Base-by-base conservation (phyloP, 2,329 filamentous ascomycete species). In the Talaromyces sp. region DNA sequence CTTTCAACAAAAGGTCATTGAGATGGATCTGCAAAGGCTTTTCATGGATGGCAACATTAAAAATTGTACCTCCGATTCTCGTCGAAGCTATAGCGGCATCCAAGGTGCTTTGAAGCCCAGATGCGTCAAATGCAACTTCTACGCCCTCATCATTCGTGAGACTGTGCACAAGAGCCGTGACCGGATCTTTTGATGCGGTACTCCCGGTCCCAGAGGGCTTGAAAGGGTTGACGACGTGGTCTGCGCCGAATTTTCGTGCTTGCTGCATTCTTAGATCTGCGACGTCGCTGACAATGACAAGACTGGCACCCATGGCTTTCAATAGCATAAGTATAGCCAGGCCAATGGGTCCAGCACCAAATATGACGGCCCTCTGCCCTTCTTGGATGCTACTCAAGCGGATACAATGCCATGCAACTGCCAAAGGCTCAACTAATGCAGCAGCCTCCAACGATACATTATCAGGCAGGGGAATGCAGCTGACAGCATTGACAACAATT, bases 11-110 rank as follows among this genome's bases (percentile, higher is more conserved):
- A 33, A 86, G 67, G 67, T 81, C 78, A 66, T 85, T 86, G 0
- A 83, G 80, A 35, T 82, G 75, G 58, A 87, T 81, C 0, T 79
- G 77, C 3, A 85, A 78, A 6, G 76, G 75, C 60, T 80, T 83
- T 68, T 86, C 84, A 84, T 84, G 88, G 2, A 88, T 83, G 0
- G 86, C 84, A n/a, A 88, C 80, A 64, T 88, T 88, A 1, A 88
- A 80, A 0, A 89, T 78, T 0, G 83, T 84, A 0, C 86, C 86
- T 39, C 82, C 77, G 0, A 80, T 77, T 56, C 80, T 77, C 2
- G 86, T 81, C 0, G 82, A 78, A 21, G 78, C 72, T 44, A 80
- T 84, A 67, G 73, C 84, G 67, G 64, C 69, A 40, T 77, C 70
- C 4, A 82, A 67, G n/a, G 77, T 82, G 0, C 76, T 76, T n/a